Conservation (phyloP, 2,329 filamentous ascomycete genomes). For the Orbilia brochopaga region DNA sequence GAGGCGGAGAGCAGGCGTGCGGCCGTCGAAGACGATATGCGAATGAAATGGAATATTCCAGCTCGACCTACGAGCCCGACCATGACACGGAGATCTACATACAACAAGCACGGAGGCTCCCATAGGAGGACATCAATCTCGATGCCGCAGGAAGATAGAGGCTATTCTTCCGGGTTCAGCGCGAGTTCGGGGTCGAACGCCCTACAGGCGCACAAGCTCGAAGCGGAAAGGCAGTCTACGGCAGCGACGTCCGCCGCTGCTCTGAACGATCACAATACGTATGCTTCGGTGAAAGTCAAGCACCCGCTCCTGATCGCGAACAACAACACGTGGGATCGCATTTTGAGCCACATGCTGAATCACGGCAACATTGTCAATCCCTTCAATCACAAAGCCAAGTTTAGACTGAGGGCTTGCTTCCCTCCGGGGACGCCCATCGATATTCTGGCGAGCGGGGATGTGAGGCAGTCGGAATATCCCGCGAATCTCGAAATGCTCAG, state of each 20-base stretch:
- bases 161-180: slow-evolving; percentile 19
- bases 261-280: slow-evolving; percentile 24
- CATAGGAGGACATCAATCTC: slow-evolving; percentile 34
- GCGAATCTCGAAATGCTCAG: slow-evolving; percentile 39
- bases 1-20: slow-evolving; percentile 38
- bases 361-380: slow-evolving; percentile 47
- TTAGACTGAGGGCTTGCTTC: slow-evolving; percentile 35
- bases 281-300: slow-evolving; percentile 33
- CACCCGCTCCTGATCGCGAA: slow-evolving; percentile 38
- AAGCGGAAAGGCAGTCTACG: slow-evolving; percentile 14
- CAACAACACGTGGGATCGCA: slow-evolving; percentile 44
- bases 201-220: slow-evolving; percentile 13
- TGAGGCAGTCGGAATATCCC: slow-evolving; percentile 38
- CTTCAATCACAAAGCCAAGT: slow-evolving; percentile 41
- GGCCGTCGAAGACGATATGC: slow-evolving; percentile 41
- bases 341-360: slow-evolving; percentile 39
- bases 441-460: slow-evolving; percentile 40
- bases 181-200: background rate
- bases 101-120: slow-evolving; percentile 33
- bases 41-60: slow-evolving; percentile 41
- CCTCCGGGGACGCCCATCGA: slow-evolving; percentile 35
- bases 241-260: background rate
- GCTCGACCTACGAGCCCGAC: slow-evolving; percentile 34
- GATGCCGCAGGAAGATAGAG: slow-evolving; percentile 31
- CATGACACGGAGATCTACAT: slow-evolving; percentile 34